Conservation (phyloP, 257 asterid genomes). For the Scutellaria galericulata region DNA sequence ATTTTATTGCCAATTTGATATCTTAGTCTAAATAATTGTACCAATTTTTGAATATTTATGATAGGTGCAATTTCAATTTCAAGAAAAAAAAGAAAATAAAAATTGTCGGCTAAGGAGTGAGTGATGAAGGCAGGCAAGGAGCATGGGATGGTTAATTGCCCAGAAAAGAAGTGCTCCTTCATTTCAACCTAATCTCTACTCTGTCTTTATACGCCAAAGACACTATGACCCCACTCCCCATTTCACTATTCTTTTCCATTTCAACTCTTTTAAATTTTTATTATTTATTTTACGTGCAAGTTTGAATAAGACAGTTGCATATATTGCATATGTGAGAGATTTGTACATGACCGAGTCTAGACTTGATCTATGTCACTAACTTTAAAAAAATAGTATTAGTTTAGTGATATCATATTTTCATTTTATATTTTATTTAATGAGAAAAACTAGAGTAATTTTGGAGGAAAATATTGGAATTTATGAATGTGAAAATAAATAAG, state of each 20-base stretch:
- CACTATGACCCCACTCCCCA: conserved; percentile 51
- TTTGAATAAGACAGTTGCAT: too few relatives aligned
- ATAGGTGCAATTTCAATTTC: too few relatives aligned
- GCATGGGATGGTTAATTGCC: conserved; percentile 38
- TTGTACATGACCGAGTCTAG: too few relatives aligned
- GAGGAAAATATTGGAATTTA: neutral
- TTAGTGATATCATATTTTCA: neutral
- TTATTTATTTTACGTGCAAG: too few relatives aligned
- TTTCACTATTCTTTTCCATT: neutral
- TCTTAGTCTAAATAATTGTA: too few relatives aligned
- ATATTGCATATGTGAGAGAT: too few relatives aligned
- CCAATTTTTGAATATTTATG: too few relatives aligned
- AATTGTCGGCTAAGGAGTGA: conserved; percentile 47
- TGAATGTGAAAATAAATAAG: neutral
- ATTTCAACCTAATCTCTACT: conserved; percentile 32
- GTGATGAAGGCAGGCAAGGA: conserved; percentile 45
- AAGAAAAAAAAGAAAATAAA: neutral
- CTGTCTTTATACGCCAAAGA: conserved; percentile 60
- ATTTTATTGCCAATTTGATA: too few relatives aligned
- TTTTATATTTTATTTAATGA: neutral
- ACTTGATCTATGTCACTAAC: too few relatives aligned
- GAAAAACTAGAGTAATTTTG: neutral
- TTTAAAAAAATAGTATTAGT: too few relatives aligned
- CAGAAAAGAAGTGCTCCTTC: neutral
- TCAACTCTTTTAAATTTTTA: too few relatives aligned